Base-by-base conservation (phyloP, 176 grass and related monocot genomes). In the Puya raimondii region DNA sequence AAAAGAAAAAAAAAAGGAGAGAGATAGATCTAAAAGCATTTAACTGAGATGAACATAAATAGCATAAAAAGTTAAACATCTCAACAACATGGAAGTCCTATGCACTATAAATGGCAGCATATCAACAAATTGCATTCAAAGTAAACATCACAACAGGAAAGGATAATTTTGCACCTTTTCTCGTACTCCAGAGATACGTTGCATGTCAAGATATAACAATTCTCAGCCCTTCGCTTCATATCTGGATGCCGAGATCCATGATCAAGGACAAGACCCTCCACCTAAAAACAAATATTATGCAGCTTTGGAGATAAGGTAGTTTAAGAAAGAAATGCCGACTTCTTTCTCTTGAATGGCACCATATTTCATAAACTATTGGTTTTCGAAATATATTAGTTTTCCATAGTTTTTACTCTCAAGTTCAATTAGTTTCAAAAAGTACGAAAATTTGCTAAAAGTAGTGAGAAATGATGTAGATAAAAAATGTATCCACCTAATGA, bases 171-270 rank as follows among this genome's bases (percentile, higher is more conserved):
- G 52, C 61, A 97, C 94, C 94, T 99, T 80, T 99, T 99, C 65
- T 99, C 94, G 74, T 99, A 99, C 81, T 99, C 94, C 80, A 99
- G 78, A 9, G 89, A 99, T 12, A 99, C 94, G 70, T 99, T 99
- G 77, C 86, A 90, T 20, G 89, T 99, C 87, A 99, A 79, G 65
- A 99, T 99, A 71, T 88, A 99, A 80, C 94, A 99, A 70, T 93
- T 99, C 65, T 99, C 94, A 75, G 86, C 94, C 72, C 94, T 82
- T 61, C 89, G 85, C 63, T 99, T 99, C 94, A 99, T 99, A 72
- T 97, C 94, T 86, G 94, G 94, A 77, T 97, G 94, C 4, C 94
- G 86, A 69, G 94, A 97, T 83, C 94, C 94, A 76, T 97, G 94
- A 77, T 99, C 94, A 66, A 99, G 78, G 63, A 99, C 94, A 57